Base-by-base conservation (phyloP, 73 alveolate species). In the Blepharisma stoltei region DNA sequence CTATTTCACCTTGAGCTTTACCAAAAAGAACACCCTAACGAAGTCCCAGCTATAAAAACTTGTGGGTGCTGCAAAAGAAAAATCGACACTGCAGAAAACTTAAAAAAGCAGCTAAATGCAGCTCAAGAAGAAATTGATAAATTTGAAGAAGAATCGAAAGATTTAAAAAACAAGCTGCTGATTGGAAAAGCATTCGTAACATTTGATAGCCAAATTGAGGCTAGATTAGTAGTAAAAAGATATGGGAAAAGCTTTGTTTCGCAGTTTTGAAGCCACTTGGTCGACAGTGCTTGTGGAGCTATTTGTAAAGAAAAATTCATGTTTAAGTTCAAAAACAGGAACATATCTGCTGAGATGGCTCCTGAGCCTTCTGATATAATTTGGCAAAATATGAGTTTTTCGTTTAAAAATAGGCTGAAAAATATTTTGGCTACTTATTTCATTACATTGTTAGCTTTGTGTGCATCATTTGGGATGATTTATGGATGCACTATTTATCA, bases 161-260 rank as follows among this genome's bases (percentile, higher is more conserved):
- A 38, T 6, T 44, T 44, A 20, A 21, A 27, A 25, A 60, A 14
- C 18, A 14, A 20, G 14, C 21, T 25, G 21, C 65, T 44, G 0
- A 69, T 43, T 14, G 79, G 79, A 9, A n/a, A 69, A 69, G 79
- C 79, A n/a, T 69, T 69, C 5, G 45, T 69, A 1, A 69, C 79
- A 37, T 69, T 69, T 69, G 67, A 69, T 1, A 44, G 54, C 20
- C 65, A 69, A 25, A 9, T 9, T 14, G 79, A 69, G 14, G 79
- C 65, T 43, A 18, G 79, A 43, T 4, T 53, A 38, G 79, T 69
- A 1, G 79, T 14, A 43, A n/a, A 9, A 53, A 25, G 41, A 38
- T 69, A 44, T 43, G 55, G 67, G 1, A 23, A 43, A 46, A n/a
- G 27, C 20, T 44, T 9, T 23, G 69, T 43, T 69, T 69, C 23